These are phyloP conservation scores for Myriosclerotinia scirpicola DNA, from an alignment of 2,329 filamentous ascomycete genomes.

Conservation along the genomic window DNA sequence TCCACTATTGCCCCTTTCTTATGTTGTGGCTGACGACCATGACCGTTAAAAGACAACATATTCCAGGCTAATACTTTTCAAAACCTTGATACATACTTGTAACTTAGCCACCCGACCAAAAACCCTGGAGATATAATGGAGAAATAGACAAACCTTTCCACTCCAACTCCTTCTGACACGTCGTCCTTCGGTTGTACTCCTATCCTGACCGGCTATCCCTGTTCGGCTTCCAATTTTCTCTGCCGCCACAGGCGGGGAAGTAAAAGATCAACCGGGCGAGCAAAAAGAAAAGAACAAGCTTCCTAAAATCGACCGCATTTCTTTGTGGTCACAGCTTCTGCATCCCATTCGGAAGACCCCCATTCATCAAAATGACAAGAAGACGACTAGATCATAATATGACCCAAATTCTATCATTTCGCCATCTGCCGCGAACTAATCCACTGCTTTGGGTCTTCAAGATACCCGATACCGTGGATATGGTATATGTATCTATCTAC, in stretches of 20 bases:
- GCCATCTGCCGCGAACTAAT: conserved; percentile 22
- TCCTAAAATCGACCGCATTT: conserved; percentile 2
- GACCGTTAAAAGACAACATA: conserved; percentile 3
- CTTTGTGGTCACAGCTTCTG: conserved; percentile 16
- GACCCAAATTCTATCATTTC: conserved; percentile 15
- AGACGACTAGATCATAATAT: background rate
- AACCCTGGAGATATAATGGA: conserved; percentile 15
- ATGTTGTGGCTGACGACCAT: conserved; percentile 1
- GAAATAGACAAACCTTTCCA: background rate
- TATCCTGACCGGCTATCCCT: conserved; percentile 9
- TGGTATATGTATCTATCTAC: conserved; percentile 21
- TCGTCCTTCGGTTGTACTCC: background rate
- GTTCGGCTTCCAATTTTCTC: conserved; percentile 12
- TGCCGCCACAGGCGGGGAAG: conserved; percentile 17
- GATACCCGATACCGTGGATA: conserved; percentile 23
- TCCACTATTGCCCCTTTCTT: background rate
- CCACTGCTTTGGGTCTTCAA: conserved; percentile 20
- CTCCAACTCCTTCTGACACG: conserved; percentile 8
- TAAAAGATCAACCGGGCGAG: conserved; percentile 10
- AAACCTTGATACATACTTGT: conserved; percentile 8
- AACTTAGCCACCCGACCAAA: conserved; percentile 6
- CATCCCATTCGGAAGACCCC: background rate
- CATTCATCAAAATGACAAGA: background rate
- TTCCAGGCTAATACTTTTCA: background rate
- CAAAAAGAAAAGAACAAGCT: conserved; percentile 13